These are phyloP conservation scores for Phlebopus sp. DNA, from an alignment of 1,284 basidiomycete species.

Conservation along the genomic window DNA sequence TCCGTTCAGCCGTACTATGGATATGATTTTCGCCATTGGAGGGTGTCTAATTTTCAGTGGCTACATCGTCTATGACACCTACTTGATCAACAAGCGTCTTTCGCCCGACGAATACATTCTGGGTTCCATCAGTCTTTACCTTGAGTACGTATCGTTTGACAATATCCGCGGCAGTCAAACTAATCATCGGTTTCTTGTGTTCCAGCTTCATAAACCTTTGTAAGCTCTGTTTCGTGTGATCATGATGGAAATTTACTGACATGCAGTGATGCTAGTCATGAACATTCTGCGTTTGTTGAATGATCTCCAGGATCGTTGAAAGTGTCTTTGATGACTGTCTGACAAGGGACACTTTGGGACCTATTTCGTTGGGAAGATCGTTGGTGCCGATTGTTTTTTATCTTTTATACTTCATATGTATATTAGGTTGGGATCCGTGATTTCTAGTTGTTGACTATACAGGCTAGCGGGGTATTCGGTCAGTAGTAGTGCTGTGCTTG, in stretches of 20 bases:
- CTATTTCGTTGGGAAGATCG: too few species aligned
- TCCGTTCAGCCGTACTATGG: constrained; percentile 74
- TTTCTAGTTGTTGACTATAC: too few species aligned
- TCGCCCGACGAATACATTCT: constrained; percentile 88
- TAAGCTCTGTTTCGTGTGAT: constrained; percentile 35
- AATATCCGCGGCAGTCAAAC: neutral
- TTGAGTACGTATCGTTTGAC: constrained; percentile 56
- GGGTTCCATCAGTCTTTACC: constrained; percentile 83
- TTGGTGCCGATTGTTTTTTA: too few species aligned
- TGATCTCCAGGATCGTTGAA: constrained; percentile 45
- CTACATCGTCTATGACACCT: constrained; percentile 85
- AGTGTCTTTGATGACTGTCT: too few species aligned
- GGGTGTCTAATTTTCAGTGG: constrained; percentile 82
- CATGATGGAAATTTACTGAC: neutral
- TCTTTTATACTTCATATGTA: too few species aligned
- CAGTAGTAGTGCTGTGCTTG: too few species aligned
- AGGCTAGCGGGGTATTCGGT: too few species aligned
- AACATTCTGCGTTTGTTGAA: constrained; percentile 74
- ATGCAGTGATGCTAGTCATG: constrained; percentile 48
- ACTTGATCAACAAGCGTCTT: constrained; percentile 74
- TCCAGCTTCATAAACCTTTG: constrained; percentile 72
- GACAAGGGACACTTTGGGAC: too few species aligned
- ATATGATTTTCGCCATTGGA: constrained; percentile 75
- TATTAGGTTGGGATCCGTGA: too few species aligned
- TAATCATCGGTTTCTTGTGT: constrained; percentile 9